phyloP scores from a whole-genome alignment of 257 asterid genomes.

The Striga asiatica region DNA sequence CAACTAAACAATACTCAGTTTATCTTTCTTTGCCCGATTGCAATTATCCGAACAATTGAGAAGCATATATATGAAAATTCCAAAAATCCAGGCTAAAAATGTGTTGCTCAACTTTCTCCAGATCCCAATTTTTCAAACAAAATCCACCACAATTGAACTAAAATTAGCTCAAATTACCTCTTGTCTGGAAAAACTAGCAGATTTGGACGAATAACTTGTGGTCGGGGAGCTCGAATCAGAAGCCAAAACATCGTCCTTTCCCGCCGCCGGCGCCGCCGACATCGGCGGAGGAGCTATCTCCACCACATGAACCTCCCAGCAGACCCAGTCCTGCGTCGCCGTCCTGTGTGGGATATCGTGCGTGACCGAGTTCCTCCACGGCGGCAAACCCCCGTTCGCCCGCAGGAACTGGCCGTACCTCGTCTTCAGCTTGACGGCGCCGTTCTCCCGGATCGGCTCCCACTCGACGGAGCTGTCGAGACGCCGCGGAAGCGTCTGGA shows the following conservation, averaged over 20 bases:
- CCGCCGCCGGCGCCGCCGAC: conserved; percentile 22
- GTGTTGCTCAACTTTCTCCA: not conserved
- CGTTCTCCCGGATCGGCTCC: conserved; percentile 76
- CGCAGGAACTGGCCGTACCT: conserved; percentile 78
- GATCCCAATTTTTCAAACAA: not conserved
- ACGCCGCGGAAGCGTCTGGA: conserved; percentile 49
- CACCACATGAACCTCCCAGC: conserved; percentile 75
- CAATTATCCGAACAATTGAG: not conserved
- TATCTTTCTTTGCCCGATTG: too few relatives aligned
- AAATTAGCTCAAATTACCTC: conserved; percentile 33
- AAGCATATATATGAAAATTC: not conserved
- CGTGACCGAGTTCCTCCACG: conserved; percentile 89
- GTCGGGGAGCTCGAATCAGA: conserved; percentile 53
- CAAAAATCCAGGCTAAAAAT: not conserved
- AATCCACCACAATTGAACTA: not conserved
- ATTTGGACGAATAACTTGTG: conserved; percentile 37
- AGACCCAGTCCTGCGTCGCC: conserved; percentile 68
- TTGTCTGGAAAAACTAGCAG: conserved; percentile 55
- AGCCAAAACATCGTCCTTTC: conserved; percentile 36
- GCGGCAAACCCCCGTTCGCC: conserved; percentile 86
- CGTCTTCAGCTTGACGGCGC: conserved; percentile 67
- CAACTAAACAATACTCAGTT: too few relatives aligned
- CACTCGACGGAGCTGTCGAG: conserved; percentile 87
- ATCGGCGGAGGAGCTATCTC: conserved; percentile 32
- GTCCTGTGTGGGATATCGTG: conserved; percentile 88